Base-by-base conservation (phyloP, 148 eudicot species). In the Silene latifolia region DNA sequence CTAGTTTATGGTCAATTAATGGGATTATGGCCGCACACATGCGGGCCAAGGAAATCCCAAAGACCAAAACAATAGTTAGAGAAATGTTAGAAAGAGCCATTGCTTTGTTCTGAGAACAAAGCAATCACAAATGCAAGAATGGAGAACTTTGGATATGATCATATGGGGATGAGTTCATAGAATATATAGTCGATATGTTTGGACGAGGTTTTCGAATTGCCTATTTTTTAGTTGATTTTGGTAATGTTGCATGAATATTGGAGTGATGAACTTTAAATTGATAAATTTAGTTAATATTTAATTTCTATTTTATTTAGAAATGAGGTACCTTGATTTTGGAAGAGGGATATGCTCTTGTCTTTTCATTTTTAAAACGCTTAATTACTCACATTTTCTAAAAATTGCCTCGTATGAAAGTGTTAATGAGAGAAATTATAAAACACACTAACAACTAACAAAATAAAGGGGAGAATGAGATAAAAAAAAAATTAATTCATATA, bases 11-110 rank as follows among this genome's bases (percentile, higher is more conserved):
- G 20, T 13, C 70, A 6, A 9, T 20, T 64, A 32, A 12, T 9
- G 4, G 46, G 57, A 23, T 7, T 39, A 24, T 23, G 1, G 76
- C 67, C 24, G 9, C 51, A 21, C 69, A 46, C 14, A 32, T 5
- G 14, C 59, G 21, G 21, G 66, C 56, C 59, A 76, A 14, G 7
- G 70, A 58, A 29, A 80, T 67, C 14, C 72, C 46, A 21, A 32
- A 18, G 7, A 72, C 75, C 86, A 60, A 81, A 86, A 46, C 85
- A 84, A 32, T 79, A 80, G 75, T 74, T 61, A 68, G 8, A 62
- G 51, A 47, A 14, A 69, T 2, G 9, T 69, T 70, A 2, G 74
- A 67, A 74, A 57, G 29, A 56, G 78, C 81, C 84, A 77, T 73
- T 63, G 71, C 69, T 68, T 63, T 73, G 56, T 13, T 63, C 70